Evolutionary conservation across 352 stramenopile genomes (phyloP).

Genomic region (Pseudoperonospora humuli): DNA sequence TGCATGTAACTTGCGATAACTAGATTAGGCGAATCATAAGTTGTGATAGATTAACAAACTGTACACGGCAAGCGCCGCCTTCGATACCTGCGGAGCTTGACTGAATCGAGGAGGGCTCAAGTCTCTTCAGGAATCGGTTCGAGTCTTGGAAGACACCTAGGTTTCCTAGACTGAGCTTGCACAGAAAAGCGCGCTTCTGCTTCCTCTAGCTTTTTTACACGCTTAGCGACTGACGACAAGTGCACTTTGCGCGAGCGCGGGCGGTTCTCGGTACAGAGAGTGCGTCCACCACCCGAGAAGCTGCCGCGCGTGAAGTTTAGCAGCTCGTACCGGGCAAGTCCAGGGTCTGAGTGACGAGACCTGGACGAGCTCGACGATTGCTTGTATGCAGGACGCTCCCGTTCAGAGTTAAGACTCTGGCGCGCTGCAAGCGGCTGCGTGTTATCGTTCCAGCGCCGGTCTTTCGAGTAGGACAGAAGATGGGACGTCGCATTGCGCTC

Average conservation of each 20-base stretch:
- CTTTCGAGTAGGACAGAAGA: constrained; percentile 41
- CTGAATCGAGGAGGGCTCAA: not conserved
- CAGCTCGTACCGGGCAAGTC: constrained; percentile 53
- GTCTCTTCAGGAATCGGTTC: constrained; percentile 42
- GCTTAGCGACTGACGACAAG: constrained; percentile 73
- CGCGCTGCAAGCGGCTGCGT: constrained; percentile 7
- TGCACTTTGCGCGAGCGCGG: constrained; percentile 56
- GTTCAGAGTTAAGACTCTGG: constrained; percentile 38
- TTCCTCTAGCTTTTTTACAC: constrained; percentile 77
- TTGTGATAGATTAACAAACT: constrained; percentile 23
- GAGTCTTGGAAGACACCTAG: constrained; percentile 35
- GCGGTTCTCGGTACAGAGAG: constrained; percentile 35
- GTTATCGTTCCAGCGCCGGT: constrained; percentile 48
- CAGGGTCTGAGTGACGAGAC: constrained; percentile 66
- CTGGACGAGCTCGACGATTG: constrained; percentile 20
- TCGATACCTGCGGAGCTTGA: constrained; percentile 13
- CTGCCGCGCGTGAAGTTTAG: constrained; percentile 56
- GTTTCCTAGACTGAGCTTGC: constrained; percentile 22
- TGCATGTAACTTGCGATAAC: no score
- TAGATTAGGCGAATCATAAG: no score
- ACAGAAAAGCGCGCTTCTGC: constrained; percentile 59
- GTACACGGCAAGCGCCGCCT: constrained; percentile 17
- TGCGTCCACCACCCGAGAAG: constrained; percentile 30
- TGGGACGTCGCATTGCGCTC: constrained; percentile 44
- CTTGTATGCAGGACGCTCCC: constrained; percentile 42